Conservation (phyloP, 306 rosid genomes). For the Cicer cuneatum region DNA sequence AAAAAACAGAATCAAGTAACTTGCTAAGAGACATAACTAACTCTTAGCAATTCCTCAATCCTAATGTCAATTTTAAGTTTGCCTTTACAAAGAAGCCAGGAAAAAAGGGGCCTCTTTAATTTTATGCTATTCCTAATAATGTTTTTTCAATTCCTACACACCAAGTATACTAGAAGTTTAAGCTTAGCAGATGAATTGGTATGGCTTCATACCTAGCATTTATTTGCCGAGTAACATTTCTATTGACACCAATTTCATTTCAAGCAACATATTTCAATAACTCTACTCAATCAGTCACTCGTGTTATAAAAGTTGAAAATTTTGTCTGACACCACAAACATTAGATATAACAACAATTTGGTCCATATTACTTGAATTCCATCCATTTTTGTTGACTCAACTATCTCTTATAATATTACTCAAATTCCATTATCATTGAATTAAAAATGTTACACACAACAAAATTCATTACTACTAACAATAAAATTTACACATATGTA, state of each 20-base stretch:
- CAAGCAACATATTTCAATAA: background rate
- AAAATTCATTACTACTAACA: background rate
- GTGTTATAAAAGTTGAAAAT: background rate
- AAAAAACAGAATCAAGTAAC: background rate
- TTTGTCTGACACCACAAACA: no score
- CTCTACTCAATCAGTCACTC: background rate
- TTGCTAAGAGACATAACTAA: background rate
- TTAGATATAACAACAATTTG: no score
- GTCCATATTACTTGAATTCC: no score
- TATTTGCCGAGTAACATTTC: background rate
- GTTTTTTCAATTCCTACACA: background rate
- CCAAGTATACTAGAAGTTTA: background rate
- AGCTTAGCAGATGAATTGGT: background rate
- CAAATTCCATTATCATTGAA: slow-evolving; percentile 4
- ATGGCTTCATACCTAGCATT: background rate
- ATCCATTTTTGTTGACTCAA: no score
- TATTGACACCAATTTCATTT: background rate
- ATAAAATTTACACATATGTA: slow-evolving; percentile 6
- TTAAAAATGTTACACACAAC: background rate
- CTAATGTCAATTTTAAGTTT: background rate
- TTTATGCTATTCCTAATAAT: background rate
- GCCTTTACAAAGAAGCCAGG: background rate
- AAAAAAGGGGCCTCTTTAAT: background rate
- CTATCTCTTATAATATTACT: no score
- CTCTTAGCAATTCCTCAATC: background rate